Percentiles rank a stretch among this genome's conserved stretches.
These are phyloP conservation scores for Neonectria punicea DNA, from an alignment of 2,329 filamentous ascomycete species.

Conservation along the genomic window DNA sequence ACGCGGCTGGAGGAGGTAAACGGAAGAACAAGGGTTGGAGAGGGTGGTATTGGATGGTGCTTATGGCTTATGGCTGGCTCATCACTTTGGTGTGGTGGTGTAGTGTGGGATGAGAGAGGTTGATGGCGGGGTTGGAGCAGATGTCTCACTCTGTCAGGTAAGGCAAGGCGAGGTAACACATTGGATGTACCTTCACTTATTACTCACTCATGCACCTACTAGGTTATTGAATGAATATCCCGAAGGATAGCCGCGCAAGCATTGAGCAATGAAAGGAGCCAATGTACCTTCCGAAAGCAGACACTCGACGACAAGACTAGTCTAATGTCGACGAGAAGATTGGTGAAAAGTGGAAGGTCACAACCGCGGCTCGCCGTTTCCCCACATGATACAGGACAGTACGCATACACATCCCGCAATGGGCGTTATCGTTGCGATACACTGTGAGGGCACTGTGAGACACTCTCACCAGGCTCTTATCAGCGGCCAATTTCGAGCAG, in stretches of 20 bases:
- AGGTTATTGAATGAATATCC: not conserved
- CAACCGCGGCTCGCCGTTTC: not conserved
- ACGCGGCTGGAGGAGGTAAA: not conserved
- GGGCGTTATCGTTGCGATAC: not conserved
- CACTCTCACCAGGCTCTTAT: conserved; percentile 4
- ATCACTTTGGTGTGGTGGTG: conserved; percentile 3
- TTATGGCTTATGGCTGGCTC: not conserved
- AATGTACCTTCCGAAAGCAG: conserved; percentile 5
- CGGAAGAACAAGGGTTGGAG: not conserved
- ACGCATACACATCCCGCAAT: not conserved
- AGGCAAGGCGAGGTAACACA: not conserved
- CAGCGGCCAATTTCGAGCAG: not conserved
- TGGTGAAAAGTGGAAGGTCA: conserved; percentile 2
- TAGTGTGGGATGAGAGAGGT: not conserved
- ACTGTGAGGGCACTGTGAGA: not conserved
- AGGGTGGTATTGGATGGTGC: not conserved
- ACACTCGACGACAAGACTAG: not conserved
- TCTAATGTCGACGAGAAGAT: not conserved
- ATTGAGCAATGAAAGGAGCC: not conserved
- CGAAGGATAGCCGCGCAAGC: not conserved
- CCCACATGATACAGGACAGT: not conserved
- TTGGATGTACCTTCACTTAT: not conserved
- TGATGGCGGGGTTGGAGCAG: conserved; percentile 4
- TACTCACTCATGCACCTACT: not conserved
- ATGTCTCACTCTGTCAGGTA: not conserved